Percentiles rank a stretch among this genome's conserved stretches.
Conservation (phyloP, 192 early-diverging fungal species). For the Backusella psychrophila region DNA sequence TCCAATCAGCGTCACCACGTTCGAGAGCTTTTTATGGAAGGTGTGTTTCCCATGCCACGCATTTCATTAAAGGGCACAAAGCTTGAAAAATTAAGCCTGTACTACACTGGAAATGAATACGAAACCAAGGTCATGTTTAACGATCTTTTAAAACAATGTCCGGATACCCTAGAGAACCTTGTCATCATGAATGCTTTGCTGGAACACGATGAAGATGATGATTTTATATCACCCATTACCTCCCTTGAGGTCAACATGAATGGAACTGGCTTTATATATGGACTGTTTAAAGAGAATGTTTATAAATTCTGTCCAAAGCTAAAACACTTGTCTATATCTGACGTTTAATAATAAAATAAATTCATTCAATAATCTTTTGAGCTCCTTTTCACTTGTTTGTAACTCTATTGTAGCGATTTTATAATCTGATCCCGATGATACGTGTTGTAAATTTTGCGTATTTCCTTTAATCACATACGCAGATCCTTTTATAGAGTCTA, state of each 20-base stretch:
- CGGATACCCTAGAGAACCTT: neutral
- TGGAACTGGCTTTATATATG: neutral
- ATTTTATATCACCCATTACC: neutral
- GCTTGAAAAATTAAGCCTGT: neutral
- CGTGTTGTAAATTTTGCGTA: no score
- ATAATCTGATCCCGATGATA: no score
- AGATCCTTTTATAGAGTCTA: no score
- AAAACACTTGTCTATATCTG: neutral
- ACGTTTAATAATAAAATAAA: neutral
- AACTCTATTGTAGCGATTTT: no score
- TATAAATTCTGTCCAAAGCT: neutral
- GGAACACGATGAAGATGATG: neutral
- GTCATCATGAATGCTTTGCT: neutral
- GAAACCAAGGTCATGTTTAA: neutral
- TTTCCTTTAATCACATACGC: no score
- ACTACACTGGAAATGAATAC: neutral
- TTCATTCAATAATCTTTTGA: neutral
- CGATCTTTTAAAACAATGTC: neutral
- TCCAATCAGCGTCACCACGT: neutral
- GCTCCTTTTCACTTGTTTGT: neutral
- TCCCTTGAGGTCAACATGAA: neutral
- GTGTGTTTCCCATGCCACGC: neutral
- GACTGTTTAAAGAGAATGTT: neutral
- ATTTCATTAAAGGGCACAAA: neutral
- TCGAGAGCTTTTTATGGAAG: neutral